Evolutionary conservation across 2,329 filamentous ascomycete species (phyloP).

Genomic region (Fusarium sp.): DNA sequence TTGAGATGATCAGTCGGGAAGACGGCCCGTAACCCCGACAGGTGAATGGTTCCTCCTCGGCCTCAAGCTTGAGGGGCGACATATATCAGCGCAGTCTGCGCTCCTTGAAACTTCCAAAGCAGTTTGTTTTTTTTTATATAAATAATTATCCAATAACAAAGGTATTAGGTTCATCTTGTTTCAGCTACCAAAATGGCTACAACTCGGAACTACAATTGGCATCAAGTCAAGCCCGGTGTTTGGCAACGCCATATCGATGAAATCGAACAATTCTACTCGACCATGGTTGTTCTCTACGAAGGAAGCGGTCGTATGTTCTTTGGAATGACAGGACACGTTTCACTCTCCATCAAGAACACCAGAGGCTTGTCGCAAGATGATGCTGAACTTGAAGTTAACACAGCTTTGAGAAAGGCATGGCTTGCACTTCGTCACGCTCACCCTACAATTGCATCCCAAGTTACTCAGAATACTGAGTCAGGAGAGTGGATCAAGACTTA

Average conservation of each 20-base stretch:
- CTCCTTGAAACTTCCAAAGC: neutral
- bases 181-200: neutral
- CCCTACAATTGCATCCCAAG: slow-evolving; percentile 47
- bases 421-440: slow-evolving; percentile 45
- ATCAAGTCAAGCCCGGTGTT: slow-evolving; percentile 34
- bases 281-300: slow-evolving; percentile 47
- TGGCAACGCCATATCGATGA: slow-evolving; percentile 54
- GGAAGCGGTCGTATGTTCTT: slow-evolving; percentile 53
- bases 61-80: neutral
- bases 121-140: fast-evolving
- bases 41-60: neutral
- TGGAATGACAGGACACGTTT: slow-evolving; percentile 52
- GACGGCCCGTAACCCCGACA: neutral
- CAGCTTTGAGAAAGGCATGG: slow-evolving; percentile 49
- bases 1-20: fast-evolving
- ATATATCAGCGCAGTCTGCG: neutral
- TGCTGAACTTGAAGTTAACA: slow-evolving; percentile 33
- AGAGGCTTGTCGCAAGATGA: neutral
- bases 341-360: slow-evolving; percentile 32
- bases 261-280: slow-evolving; percentile 52
- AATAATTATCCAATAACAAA: fast-evolving
- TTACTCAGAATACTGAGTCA: slow-evolving; percentile 24
- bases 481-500: slow-evolving; percentile 45
- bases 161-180: fast-evolving
- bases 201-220: slow-evolving; percentile 32